These are phyloP conservation scores for Xylariaceae sp. DNA, from an alignment of 2,329 filamentous ascomycete genomes.

Conservation along the genomic window DNA sequence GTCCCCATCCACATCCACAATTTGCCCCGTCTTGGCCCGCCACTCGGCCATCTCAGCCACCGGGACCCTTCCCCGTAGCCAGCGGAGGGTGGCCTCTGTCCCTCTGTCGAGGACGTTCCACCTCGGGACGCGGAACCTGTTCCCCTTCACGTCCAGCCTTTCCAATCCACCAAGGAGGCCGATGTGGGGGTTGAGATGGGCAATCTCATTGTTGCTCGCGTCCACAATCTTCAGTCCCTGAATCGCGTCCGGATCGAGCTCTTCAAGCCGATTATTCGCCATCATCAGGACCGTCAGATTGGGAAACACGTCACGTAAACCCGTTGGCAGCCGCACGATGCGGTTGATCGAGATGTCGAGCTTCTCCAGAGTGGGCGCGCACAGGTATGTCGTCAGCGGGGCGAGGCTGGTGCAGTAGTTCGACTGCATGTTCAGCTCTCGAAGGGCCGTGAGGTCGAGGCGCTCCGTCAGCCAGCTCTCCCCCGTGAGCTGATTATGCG, in stretches of 20 bases:
- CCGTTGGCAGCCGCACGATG: constrained; percentile 64
- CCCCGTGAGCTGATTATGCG: constrained; percentile 66
- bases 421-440: constrained; percentile 68
- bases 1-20: constrained; percentile 11
- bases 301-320: constrained; percentile 63
- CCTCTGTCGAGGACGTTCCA: constrained; percentile 81
- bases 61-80: constrained; percentile 72
- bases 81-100: constrained; percentile 76
- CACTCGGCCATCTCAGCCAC: constrained; percentile 53
- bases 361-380: constrained; percentile 69
- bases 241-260: constrained; percentile 67
- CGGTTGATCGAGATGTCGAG: constrained; percentile 80
- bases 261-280: constrained; percentile 72
- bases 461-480: constrained; percentile 60
- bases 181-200: constrained; percentile 71
- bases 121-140: constrained; percentile 80
- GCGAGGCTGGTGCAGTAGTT: constrained; percentile 69
- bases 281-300: constrained; percentile 64
- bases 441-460: constrained; percentile 66
- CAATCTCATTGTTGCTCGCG: constrained; percentile 79
- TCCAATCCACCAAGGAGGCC: constrained; percentile 64
- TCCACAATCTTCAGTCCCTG: constrained; percentile 71
- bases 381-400: constrained; percentile 59
- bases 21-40: constrained; percentile 39
- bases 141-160: constrained; percentile 73